Percentiles rank a stretch among this genome's conserved stretches.
Conservation (phyloP, 2,329 filamentous ascomycete genomes). For the Colletotrichum eleusines region DNA sequence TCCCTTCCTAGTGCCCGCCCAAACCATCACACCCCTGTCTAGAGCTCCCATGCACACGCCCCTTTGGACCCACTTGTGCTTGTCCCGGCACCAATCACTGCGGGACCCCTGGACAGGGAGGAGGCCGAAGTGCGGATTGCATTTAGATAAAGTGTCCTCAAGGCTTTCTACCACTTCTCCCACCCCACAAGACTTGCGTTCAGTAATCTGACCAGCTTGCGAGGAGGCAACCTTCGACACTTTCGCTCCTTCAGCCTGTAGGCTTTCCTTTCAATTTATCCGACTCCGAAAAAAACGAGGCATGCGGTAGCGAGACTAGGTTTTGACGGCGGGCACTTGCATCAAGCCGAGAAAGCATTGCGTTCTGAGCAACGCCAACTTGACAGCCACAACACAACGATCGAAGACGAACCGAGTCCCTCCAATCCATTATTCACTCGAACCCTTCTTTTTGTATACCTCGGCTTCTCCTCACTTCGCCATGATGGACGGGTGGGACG, state of each 20-base stretch:
- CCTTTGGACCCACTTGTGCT: constrained; percentile 26
- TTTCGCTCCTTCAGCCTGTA: background rate
- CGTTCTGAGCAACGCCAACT: constrained; percentile 19
- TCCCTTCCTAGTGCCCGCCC: background rate
- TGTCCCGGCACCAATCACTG: constrained; percentile 38
- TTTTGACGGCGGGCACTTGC: constrained; percentile 38
- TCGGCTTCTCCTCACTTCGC: background rate
- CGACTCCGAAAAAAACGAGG: constrained; percentile 19
- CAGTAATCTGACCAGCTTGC: constrained; percentile 30
- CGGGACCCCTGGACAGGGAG: constrained; percentile 39
- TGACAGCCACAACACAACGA: background rate
- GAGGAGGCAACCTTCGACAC: constrained; percentile 20
- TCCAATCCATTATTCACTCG: background rate
- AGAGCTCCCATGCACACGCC: constrained; percentile 32
- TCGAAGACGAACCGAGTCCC: background rate
- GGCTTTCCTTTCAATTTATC: background rate
- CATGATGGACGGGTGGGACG: constrained; percentile 83
- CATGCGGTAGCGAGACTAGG: constrained; percentile 29
- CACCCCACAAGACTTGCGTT: constrained; percentile 37
- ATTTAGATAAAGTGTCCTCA: constrained; percentile 44
- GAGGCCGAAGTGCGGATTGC: constrained; percentile 36
- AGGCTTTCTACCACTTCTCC: constrained; percentile 17
- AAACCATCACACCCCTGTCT: constrained; percentile 22
- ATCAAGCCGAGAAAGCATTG: constrained; percentile 27
- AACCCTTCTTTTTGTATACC: background rate